Conservation (phyloP, 768 basidiomycete genomes). For the Sporobolomyces phaffii region DNA sequence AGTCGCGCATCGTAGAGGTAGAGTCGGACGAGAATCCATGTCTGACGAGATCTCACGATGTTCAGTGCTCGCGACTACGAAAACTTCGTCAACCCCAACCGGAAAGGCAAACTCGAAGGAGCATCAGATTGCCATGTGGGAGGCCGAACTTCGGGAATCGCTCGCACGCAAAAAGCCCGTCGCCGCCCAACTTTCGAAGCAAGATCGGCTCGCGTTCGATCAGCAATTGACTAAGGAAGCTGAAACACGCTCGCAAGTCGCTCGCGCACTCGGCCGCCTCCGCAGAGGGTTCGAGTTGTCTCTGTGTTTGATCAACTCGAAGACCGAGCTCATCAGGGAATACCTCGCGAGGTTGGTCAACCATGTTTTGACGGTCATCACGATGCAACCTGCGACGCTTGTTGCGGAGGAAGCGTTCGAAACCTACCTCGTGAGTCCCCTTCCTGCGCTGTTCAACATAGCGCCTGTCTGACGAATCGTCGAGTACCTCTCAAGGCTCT, state of each 20-base stretch:
- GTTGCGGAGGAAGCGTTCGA: conserved; percentile 61
- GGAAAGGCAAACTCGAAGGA: conserved; percentile 54
- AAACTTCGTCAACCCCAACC: conserved; percentile 21
- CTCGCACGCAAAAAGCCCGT: conserved; percentile 67
- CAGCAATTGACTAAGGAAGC: conserved; percentile 77
- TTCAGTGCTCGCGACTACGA: conserved; percentile 25
- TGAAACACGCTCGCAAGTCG: conserved; percentile 59
- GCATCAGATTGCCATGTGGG: conserved; percentile 87
- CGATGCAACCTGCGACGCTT: conserved; percentile 56
- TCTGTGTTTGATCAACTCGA: conserved; percentile 55
- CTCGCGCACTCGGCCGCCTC: conserved; percentile 54
- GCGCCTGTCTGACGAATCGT: no score
- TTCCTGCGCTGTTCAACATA: no score
- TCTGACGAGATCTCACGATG: no score
- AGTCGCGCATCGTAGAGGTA: no score
- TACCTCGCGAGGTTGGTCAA: conserved; percentile 59
- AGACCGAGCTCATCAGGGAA: conserved; percentile 54
- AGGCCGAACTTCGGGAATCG: conserved; percentile 80
- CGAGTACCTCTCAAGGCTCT: conserved; percentile 65
- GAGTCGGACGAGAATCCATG: no score
- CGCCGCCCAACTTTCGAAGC: conserved; percentile 63
- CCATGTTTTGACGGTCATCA: conserved; percentile 61
- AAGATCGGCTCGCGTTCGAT: conserved; percentile 74
- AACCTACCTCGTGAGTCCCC: conserved; percentile 64
- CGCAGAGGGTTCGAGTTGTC: conserved; percentile 67